A percentile compares a stretch with the other conserved stretches of the same genome.
Conservation (phyloP, 345 rosid genomes). For the Salix brachista region DNA sequence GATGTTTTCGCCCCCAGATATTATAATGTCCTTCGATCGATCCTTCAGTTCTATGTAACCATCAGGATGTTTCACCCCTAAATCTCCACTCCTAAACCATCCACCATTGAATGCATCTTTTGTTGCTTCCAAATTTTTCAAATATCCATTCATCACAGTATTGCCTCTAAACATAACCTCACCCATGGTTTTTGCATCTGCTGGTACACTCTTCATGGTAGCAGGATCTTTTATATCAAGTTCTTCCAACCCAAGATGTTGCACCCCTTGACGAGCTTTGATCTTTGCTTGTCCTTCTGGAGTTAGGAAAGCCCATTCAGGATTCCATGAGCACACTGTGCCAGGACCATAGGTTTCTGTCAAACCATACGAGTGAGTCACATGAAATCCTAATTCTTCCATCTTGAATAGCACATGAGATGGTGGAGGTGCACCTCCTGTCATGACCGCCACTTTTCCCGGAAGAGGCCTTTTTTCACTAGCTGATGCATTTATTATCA, state of each 20-base stretch:
- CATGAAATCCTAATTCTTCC: constrained; percentile 25
- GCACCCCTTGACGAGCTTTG: constrained; percentile 38
- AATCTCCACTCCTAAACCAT: constrained; percentile 43
- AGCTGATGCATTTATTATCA: constrained; percentile 15
- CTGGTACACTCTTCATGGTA: constrained; percentile 35
- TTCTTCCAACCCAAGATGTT: constrained; percentile 33
- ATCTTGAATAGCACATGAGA: constrained; percentile 22
- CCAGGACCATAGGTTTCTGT: constrained; percentile 34
- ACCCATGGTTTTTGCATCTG: constrained; percentile 37
- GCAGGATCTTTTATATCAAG: constrained; percentile 36
- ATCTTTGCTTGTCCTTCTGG: constrained; percentile 32
- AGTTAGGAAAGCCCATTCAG: constrained; percentile 30
- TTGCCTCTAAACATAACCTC: constrained; percentile 48
- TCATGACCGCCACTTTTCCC: constrained; percentile 23
- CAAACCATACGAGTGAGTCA: constrained; percentile 28
- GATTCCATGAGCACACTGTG: constrained; percentile 25
- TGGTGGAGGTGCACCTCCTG: constrained; percentile 31
- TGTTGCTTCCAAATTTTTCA: constrained; percentile 33
- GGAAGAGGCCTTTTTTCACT: constrained; percentile 15
- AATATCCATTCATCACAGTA: constrained; percentile 42
- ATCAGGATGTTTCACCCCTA: constrained; percentile 39
- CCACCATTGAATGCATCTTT: constrained; percentile 35
- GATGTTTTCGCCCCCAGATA: constrained; percentile 44
- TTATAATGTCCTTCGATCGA: constrained; percentile 41
- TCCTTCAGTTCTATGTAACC: constrained; percentile 43